These are phyloP conservation scores for Adansonia madagascariensis DNA, from an alignment of 441 rosid genomes.

Conservation along the genomic window DNA sequence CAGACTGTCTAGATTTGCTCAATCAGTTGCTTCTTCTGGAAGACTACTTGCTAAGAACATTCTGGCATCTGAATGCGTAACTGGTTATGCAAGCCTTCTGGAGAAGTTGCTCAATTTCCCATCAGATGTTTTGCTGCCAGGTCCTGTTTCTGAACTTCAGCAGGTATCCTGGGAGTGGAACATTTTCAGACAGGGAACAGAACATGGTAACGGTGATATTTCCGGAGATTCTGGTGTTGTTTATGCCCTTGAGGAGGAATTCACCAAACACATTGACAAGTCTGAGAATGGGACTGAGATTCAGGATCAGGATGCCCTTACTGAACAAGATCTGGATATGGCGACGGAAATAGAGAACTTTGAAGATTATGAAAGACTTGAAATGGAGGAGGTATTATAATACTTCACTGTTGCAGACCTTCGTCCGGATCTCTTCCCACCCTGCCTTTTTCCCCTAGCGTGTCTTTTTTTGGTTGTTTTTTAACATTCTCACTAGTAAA, in stretches of 20 bases:
- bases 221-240: constrained; percentile 52
- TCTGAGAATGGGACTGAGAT: constrained; percentile 52
- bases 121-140: constrained; percentile 77
- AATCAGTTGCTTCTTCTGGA: constrained; percentile 78
- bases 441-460: neutral
- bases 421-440: constrained; percentile 8
- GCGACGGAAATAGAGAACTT: constrained; percentile 62
- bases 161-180: constrained; percentile 85
- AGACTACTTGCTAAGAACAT: constrained; percentile 75
- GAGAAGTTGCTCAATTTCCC: constrained; percentile 81
- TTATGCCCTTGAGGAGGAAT: constrained; percentile 67
- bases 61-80: constrained; percentile 79
- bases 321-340: constrained; percentile 72
- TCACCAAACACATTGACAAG: constrained; percentile 41
- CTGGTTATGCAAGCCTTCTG: constrained; percentile 75
- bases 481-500: constrained; percentile 22
- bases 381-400: constrained; percentile 79
- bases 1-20: constrained; percentile 72
- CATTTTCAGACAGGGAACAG: constrained; percentile 54
- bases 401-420: constrained; percentile 31
- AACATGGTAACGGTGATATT: constrained; percentile 41
- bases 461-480: constrained; percentile 15
- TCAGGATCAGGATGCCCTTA: constrained; percentile 57
- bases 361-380: constrained; percentile 83
- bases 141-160: constrained; percentile 63